phyloP scores from a whole-genome alignment of 208 protist species.

The Trichomonas vaginalis region DNA sequence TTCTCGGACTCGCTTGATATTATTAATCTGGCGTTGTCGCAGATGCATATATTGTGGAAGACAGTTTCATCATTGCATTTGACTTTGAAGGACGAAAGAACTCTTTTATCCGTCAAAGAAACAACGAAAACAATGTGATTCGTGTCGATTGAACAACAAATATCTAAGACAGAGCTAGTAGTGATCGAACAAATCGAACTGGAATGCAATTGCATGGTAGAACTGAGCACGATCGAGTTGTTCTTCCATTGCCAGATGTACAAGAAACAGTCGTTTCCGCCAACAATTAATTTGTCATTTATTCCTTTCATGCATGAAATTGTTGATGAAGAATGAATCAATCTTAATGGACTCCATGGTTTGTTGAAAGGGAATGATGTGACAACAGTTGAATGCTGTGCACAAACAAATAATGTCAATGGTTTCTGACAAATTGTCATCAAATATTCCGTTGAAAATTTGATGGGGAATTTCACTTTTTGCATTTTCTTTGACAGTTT shows the following conservation, averaged over 20 bases:
- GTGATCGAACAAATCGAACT: background rate
- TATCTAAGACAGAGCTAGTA: background rate
- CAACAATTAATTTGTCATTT: background rate
- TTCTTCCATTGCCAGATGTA: background rate
- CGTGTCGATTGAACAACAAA: background rate
- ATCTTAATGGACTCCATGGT: background rate
- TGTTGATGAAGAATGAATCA: background rate
- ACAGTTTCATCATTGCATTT: background rate
- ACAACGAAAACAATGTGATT: background rate
- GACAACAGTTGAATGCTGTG: background rate
- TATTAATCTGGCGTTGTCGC: background rate
- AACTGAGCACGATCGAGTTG: background rate
- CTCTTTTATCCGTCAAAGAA: background rate
- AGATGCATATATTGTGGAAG: background rate
- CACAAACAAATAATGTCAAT: background rate
- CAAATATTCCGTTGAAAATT: background rate
- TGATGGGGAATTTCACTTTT: background rate
- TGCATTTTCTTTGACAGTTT: background rate
- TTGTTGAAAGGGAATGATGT: background rate
- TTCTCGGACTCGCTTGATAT: background rate
- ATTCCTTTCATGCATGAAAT: background rate
- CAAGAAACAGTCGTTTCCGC: background rate
- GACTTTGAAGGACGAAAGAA: background rate
- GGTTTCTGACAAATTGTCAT: background rate
- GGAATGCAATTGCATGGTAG: background rate